Conservation (phyloP, 1,139 yeast species). For the Pichia sp. region DNA sequence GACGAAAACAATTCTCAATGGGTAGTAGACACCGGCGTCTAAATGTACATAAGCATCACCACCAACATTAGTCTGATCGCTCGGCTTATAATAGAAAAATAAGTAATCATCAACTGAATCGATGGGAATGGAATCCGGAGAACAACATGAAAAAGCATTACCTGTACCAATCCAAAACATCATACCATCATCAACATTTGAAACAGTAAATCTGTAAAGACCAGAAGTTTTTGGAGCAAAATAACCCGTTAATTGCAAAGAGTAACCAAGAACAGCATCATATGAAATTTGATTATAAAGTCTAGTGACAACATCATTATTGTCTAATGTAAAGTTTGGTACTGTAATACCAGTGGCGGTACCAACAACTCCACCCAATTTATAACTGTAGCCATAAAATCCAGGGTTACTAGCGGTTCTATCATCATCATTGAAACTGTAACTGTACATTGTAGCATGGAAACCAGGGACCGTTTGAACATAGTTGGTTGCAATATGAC, state of each 20-base stretch:
- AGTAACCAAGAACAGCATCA: not conserved
- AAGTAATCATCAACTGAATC: not conserved
- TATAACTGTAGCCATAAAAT: no score
- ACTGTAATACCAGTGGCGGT: no score
- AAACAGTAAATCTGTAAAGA: constrained; percentile 9
- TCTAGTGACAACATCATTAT: no score
- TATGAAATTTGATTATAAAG: not conserved
- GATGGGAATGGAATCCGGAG: not conserved
- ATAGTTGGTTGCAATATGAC: no score
- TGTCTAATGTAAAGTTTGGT: no score
- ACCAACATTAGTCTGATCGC: not conserved
- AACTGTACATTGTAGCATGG: no score
- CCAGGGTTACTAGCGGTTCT: no score
- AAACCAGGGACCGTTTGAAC: no score
- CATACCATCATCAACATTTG: constrained; percentile 11
- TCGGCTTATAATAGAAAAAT: no score
- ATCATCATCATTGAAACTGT: no score
- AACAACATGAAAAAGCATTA: constrained; percentile 13
- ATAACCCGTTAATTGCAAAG: constrained; percentile 21
- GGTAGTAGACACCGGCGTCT: not conserved
- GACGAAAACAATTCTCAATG: not conserved
- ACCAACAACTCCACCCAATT: no score
- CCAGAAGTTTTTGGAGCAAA: constrained; percentile 15
- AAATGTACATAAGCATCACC: not conserved
- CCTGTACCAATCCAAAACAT: constrained; percentile 15